Evolutionary conservation across 768 basidiomycete species (phyloP).

Genomic region (Hydnomerulius pinastri): DNA sequence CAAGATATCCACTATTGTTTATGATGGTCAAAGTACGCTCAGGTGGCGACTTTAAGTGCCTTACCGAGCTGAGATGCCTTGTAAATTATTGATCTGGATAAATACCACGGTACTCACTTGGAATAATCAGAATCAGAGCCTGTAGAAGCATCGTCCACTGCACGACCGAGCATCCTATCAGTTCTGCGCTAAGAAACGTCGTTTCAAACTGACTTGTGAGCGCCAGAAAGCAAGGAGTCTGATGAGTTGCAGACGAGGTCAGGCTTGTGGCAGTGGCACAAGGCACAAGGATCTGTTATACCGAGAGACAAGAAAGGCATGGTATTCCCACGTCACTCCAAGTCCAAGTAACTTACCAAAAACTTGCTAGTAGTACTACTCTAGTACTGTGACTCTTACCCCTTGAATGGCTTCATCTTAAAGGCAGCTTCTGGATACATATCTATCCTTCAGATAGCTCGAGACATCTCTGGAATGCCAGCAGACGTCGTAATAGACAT

Average conservation of each 20-base stretch:
- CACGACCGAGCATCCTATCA: constrained; percentile 36
- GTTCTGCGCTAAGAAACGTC: constrained; percentile 16
- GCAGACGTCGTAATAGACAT: constrained; percentile 32
- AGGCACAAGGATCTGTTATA: not conserved
- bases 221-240: constrained; percentile 7
- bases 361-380: no score
- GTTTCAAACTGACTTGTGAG: constrained; percentile 26
- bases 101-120: constrained; percentile 56
- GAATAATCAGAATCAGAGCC: constrained; percentile 97
- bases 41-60: constrained; percentile 16
- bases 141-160: constrained; percentile 86
- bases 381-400: not conserved
- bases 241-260: not conserved
- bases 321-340: constrained; percentile 11
- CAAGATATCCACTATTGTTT: constrained; percentile 87
- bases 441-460: not conserved
- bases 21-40: constrained; percentile 15
- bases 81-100: constrained; percentile 13
- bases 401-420: not conserved
- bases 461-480: constrained; percentile 24
- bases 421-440: not conserved
- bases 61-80: constrained; percentile 27
- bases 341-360: no score
- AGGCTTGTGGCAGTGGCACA: constrained; percentile 26
- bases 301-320: constrained; percentile 11